Evolutionary conservation across 257 asterid genomes (phyloP).

Genomic region (Cynanchum wilfordii): DNA sequence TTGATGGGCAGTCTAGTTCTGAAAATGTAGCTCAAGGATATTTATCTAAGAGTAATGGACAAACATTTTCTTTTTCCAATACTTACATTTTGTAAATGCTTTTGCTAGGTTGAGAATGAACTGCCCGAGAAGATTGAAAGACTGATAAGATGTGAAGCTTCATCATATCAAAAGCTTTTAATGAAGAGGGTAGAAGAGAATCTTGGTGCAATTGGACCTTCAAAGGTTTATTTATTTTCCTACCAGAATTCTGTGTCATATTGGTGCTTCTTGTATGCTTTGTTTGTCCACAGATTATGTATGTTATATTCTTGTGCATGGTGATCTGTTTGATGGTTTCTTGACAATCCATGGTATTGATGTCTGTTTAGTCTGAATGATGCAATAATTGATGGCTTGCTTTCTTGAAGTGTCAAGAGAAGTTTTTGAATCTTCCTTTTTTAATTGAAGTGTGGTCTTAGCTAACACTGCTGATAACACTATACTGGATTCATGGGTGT

Average conservation of each 20-base stretch:
- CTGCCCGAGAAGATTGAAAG: constrained; percentile 96
- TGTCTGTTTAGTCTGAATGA: not conserved
- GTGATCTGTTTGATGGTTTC: not conserved
- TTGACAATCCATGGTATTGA: not conserved
- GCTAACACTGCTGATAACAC: not conserved
- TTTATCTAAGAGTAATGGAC: no score
- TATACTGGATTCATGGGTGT: not conserved
- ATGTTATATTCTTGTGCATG: constrained; percentile 1
- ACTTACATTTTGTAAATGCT: constrained; percentile 20
- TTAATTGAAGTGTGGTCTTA: not conserved
- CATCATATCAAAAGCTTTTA: constrained; percentile 87
- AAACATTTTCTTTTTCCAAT: not conserved
- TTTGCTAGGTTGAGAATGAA: constrained; percentile 77
- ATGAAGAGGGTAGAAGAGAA: constrained; percentile 97
- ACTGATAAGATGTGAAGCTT: constrained; percentile 95
- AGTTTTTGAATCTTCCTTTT: not conserved
- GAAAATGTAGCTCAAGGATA: no score
- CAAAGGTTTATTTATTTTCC: constrained; percentile 60
- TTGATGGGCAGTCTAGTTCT: no score
- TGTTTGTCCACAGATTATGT: not conserved
- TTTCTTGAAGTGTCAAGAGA: no score
- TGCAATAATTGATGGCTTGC: not conserved
- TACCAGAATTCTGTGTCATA: constrained; percentile 1
- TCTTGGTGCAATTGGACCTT: constrained; percentile 92
- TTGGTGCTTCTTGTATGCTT: not conserved